phyloP scores from a whole-genome alignment of 768 basidiomycete genomes.

The Cystobasidium tubakii region DNA sequence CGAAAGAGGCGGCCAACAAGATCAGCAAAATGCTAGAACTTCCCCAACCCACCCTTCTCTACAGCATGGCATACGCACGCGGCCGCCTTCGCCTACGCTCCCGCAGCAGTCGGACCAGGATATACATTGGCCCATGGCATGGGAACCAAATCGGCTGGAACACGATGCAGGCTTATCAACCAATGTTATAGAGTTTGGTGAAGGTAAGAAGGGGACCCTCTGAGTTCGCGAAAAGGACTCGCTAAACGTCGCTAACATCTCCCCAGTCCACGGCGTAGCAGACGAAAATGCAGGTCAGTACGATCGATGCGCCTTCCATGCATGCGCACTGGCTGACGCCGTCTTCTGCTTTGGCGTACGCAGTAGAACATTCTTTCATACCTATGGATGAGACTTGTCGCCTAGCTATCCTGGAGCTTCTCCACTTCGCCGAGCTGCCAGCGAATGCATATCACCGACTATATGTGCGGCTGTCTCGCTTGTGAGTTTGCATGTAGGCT shows the following conservation, averaged over 20 bases:
- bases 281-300: not conserved
- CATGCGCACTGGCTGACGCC: too few species aligned
- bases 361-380: not conserved
- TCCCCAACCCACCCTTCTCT: not conserved
- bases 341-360: too few species aligned
- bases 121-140: not conserved
- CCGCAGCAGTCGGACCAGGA: not conserved
- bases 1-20: not conserved
- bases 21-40: not conserved
- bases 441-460: conserved; percentile 3
- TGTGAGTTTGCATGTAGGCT: not conserved
- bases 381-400: conserved; percentile 11
- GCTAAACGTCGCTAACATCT: not conserved
- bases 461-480: not conserved
- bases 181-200: conserved; percentile 7
- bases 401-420: not conserved
- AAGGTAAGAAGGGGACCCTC: conserved; percentile 6
- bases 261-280: too few species aligned
- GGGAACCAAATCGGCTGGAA: not conserved
- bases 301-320: too few species aligned
- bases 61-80: conserved; percentile 2
- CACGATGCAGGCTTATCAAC: conserved; percentile 6
- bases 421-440: not conserved
- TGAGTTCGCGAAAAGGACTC: too few species aligned
- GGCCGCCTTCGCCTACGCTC: not conserved